Evolutionary conservation across 2,329 filamentous ascomycete genomes (phyloP).

Genomic region (Helotiales sp.): DNA sequence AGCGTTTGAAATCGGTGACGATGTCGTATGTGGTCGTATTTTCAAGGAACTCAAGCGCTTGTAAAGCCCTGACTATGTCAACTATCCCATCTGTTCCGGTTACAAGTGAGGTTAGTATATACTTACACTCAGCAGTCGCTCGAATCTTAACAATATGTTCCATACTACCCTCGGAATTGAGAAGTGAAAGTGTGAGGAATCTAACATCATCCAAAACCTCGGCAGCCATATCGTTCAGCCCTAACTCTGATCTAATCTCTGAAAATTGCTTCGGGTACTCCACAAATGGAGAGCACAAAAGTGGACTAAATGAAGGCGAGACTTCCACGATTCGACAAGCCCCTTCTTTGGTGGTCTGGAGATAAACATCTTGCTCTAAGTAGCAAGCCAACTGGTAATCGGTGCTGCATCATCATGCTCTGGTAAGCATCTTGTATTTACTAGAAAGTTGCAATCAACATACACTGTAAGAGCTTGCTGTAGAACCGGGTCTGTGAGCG

Average conservation of each 20-base stretch:
- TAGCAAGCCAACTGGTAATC: neutral
- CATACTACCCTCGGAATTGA: neutral
- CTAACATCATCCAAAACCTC: slow-evolving; percentile 4
- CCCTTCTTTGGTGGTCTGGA: neutral
- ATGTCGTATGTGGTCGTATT: neutral
- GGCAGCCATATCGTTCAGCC: neutral
- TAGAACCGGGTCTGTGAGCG: neutral
- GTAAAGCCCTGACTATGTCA: neutral
- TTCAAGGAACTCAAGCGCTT: neutral
- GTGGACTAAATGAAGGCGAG: neutral
- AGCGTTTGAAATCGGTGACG: neutral
- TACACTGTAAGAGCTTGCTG: neutral
- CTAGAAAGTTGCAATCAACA: neutral
- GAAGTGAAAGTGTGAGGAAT: neutral
- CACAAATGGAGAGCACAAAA: neutral
- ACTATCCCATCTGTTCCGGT: neutral
- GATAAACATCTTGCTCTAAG: neutral
- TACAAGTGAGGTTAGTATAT: neutral
- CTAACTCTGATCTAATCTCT: neutral
- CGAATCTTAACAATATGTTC: neutral
- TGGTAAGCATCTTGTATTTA: neutral
- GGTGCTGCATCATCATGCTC: neutral
- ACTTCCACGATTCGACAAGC: neutral
- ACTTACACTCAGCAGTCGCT: neutral
- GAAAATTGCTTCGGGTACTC: neutral